Conservation (phyloP, 2,329 filamentous ascomycete genomes). For the Sphaerulina populicola region DNA sequence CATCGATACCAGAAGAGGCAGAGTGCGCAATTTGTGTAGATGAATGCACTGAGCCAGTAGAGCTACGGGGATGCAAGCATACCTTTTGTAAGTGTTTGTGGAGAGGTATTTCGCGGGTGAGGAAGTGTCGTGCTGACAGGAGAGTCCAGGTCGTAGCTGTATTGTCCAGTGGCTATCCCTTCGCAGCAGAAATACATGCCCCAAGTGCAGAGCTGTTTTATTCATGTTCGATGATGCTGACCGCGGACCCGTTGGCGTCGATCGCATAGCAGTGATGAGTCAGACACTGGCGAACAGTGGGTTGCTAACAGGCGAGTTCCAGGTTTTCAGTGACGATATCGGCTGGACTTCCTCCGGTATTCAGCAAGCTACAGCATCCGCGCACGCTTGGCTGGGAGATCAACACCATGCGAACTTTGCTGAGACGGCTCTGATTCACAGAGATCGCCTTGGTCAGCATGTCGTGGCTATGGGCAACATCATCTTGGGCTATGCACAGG, state of each 20-base stretch:
- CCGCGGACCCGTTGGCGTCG: constrained; percentile 4
- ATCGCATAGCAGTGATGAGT: constrained; percentile 3
- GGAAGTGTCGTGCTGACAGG: neutral
- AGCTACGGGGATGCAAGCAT: constrained; percentile 9
- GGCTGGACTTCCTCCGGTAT: constrained; percentile 4
- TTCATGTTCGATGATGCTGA: constrained; percentile 8
- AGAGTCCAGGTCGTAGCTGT: constrained; percentile 2
- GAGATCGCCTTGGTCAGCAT: constrained; percentile 5
- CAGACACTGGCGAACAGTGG: constrained; percentile 6
- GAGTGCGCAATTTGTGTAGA: constrained; percentile 9
- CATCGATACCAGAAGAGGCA: neutral
- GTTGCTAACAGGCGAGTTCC: constrained; percentile 8
- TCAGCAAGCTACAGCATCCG: constrained; percentile 9
- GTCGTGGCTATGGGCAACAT: constrained; percentile 15
- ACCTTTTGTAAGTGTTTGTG: constrained; percentile 6
- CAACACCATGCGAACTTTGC: constrained; percentile 5
- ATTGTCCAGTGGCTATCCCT: constrained; percentile 12
- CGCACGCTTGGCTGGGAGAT: constrained; percentile 12
- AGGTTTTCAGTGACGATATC: constrained; percentile 9
- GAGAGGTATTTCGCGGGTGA: neutral
- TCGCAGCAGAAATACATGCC: constrained; percentile 11
- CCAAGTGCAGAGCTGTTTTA: constrained; percentile 7
- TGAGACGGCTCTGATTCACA: constrained; percentile 9
- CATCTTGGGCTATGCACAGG: constrained; percentile 7
- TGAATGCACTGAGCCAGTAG: constrained; percentile 4